These are phyloP conservation scores for Geotrichum reessii DNA, from an alignment of 1,139 yeast species.

Conservation along the genomic window DNA sequence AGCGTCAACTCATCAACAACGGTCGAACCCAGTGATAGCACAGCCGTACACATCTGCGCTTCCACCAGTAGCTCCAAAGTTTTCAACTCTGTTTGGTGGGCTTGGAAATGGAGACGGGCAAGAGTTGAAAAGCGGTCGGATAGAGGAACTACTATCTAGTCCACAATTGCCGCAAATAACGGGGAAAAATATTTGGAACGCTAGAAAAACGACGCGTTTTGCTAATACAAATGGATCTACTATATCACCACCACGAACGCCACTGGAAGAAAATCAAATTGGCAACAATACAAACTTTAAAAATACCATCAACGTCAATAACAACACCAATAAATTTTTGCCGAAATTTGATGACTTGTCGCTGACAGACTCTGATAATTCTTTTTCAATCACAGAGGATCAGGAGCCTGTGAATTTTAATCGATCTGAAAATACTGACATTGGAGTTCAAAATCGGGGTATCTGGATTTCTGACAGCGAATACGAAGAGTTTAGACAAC, in stretches of 20 bases:
- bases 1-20: not conserved
- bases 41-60: not conserved
- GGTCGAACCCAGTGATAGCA: not conserved
- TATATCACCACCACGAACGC: conserved; percentile 1
- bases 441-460: not conserved
- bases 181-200: not conserved
- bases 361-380: conserved; percentile 6
- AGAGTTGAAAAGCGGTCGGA: conserved; percentile 1
- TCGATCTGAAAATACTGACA: not conserved
- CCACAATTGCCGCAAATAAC: not conserved
- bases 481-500: conserved; percentile 2
- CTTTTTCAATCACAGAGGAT: conserved; percentile 7
- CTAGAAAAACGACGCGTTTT: not conserved
- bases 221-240: conserved; percentile 5
- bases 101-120: not conserved
- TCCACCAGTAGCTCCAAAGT: not conserved
- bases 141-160: not conserved
- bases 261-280: not conserved
- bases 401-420: not conserved
- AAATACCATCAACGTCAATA: not conserved
- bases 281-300: not conserved
- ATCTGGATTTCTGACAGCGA: conserved; percentile 2
- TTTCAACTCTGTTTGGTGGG: not conserved
- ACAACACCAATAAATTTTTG: not conserved
- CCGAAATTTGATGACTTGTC: conserved; percentile 3